phyloP scores from a whole-genome alignment of 768 basidiomycete genomes.

The Lactarius trivialis region DNA sequence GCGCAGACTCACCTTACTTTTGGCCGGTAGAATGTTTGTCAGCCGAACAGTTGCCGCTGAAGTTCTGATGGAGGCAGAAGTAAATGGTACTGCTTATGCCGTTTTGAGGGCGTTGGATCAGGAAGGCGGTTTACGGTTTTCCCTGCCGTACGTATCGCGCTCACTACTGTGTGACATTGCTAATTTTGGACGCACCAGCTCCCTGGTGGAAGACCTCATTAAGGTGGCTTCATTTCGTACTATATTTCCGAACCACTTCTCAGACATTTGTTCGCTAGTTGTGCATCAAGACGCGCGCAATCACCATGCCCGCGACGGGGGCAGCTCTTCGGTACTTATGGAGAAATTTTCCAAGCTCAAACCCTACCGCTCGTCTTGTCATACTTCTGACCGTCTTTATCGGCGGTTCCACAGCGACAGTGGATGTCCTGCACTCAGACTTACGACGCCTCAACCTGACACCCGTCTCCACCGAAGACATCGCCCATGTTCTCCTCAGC shows the following conservation, averaged over 20 bases:
- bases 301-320: slow-evolving; percentile 43
- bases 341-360: slow-evolving; percentile 56
- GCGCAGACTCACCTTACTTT: background rate
- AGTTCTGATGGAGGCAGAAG: slow-evolving; percentile 73
- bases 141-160: slow-evolving; percentile 46
- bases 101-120: slow-evolving; percentile 65
- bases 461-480: slow-evolving; percentile 52
- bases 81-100: slow-evolving; percentile 60
- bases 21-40: slow-evolving; percentile 60
- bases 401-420: slow-evolving; percentile 22
- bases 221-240: slow-evolving; percentile 40
- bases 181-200: slow-evolving; percentile 27
- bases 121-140: slow-evolving; percentile 58
- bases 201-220: slow-evolving; percentile 57
- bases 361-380: slow-evolving; percentile 58
- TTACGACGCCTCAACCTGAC: slow-evolving; percentile 50
- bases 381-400: slow-evolving; percentile 68
- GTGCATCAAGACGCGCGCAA: slow-evolving; percentile 63
- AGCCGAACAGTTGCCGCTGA: slow-evolving; percentile 80
- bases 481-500: slow-evolving; percentile 56
- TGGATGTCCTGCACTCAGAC: slow-evolving; percentile 33
- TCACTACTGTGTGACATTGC: background rate
- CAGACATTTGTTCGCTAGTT: slow-evolving; percentile 38
- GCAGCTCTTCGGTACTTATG: slow-evolving; percentile 56
- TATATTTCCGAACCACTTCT: background rate